These are phyloP conservation scores for Viola odorata DNA, from an alignment of 345 rosid species.

Conservation along the genomic window DNA sequence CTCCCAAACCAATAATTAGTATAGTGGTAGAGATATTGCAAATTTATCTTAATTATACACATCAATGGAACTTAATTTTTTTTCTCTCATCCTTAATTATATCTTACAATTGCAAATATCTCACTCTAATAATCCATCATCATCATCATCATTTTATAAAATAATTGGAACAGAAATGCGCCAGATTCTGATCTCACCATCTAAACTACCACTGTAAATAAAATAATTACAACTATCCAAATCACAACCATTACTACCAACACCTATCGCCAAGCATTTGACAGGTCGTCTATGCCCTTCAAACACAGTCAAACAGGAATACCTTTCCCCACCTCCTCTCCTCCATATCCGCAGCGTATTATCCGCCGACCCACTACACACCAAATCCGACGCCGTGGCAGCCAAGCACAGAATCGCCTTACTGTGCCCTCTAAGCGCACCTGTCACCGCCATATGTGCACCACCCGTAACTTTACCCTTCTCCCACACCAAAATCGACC, in stretches of 20 bases:
- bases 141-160: background rate
- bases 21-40: too few relatives aligned
- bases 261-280: slow-evolving; percentile 48
- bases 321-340: slow-evolving; percentile 33
- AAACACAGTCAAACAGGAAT: slow-evolving; percentile 47
- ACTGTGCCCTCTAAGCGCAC: slow-evolving; percentile 69
- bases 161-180: slow-evolving; percentile 17
- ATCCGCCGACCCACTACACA: slow-evolving; percentile 73
- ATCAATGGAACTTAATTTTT: too few relatives aligned
- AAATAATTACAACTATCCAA: slow-evolving; percentile 21
- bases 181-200: slow-evolving; percentile 56
- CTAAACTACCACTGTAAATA: slow-evolving; percentile 71
- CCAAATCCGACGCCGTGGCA: slow-evolving; percentile 35
- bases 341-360: slow-evolving; percentile 58
- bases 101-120: background rate
- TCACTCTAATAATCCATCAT: too few relatives aligned
- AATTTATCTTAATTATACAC: too few relatives aligned
- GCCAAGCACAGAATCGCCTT: slow-evolving; percentile 63
- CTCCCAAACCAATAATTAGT: too few relatives aligned
- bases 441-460: slow-evolving; percentile 42
- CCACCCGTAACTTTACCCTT: slow-evolving; percentile 19
- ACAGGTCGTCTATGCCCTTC: slow-evolving; percentile 62
- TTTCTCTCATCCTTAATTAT: background rate
- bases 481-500: slow-evolving; percentile 73
- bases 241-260: slow-evolving; percentile 19